A percentile compares a stretch with the other conserved stretches of the same genome.
phyloP scores from a whole-genome alignment of 495 filamentous ascomycete species.

The Lentithecium fluviatile region DNA sequence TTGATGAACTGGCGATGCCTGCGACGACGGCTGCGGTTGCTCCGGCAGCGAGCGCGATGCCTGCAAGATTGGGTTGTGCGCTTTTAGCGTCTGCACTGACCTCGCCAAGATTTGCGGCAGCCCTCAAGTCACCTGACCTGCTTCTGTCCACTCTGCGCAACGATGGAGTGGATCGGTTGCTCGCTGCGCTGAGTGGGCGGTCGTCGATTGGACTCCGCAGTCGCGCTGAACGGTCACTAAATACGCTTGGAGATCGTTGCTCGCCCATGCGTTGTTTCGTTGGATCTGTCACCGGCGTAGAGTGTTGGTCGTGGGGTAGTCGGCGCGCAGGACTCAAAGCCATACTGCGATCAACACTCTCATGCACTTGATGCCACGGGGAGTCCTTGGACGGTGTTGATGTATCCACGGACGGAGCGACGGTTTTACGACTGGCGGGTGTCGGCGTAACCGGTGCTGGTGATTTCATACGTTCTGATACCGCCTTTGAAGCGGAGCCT shows the following conservation, averaged over 20 bases:
- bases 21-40: conserved; percentile 44
- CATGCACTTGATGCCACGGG: conserved; percentile 42
- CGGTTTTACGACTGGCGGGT: conserved; percentile 13
- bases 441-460: conserved; percentile 29
- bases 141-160: conserved; percentile 72
- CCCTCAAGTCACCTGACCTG: conserved; percentile 76
- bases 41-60: conserved; percentile 29
- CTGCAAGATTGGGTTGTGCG: conserved; percentile 34
- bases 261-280: conserved; percentile 36
- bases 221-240: conserved; percentile 50
- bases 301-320: conserved; percentile 18
- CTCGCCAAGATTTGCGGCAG: conserved; percentile 55
- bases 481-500: conserved; percentile 28
- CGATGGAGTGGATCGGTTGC: conserved; percentile 58
- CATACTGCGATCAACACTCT: conserved; percentile 39
- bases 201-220: conserved; percentile 57
- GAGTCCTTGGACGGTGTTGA: conserved; percentile 36
- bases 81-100: conserved; percentile 32
- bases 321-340: conserved; percentile 33
- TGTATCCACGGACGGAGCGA: conserved; percentile 3
- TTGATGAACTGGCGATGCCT: conserved; percentile 56
- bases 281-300: conserved; percentile 33
- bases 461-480: conserved; percentile 36
- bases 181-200: conserved; percentile 61
- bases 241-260: conserved; percentile 42